A percentile compares a stretch with the other conserved stretches of the same genome.
These are phyloP conservation scores for Paecilomyces niveus DNA, from an alignment of 2,329 filamentous ascomycete genomes.

Conservation along the genomic window DNA sequence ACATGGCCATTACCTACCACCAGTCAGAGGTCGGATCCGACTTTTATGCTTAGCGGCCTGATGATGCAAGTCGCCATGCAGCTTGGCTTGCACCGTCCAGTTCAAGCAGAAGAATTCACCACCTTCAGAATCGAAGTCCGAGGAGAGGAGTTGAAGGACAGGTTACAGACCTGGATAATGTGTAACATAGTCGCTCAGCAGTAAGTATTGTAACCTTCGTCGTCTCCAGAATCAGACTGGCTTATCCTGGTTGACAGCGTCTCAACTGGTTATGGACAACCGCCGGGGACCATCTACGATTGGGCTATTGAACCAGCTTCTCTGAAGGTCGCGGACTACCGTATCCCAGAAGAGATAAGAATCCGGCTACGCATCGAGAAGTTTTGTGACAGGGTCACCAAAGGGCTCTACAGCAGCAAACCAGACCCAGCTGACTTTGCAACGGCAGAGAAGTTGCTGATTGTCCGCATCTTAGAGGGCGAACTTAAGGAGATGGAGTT, in stretches of 20 bases:
- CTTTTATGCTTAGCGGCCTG: conserved; percentile 55
- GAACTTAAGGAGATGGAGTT: conserved; percentile 46
- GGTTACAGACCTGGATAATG: conserved; percentile 58
- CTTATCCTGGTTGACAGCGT: conserved; percentile 37
- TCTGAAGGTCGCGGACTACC: conserved; percentile 37
- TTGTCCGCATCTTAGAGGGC: conserved; percentile 37
- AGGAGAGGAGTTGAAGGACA: conserved; percentile 56
- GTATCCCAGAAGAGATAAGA: conserved; percentile 43
- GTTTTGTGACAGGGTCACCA: conserved; percentile 52
- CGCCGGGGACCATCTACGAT: conserved; percentile 54
- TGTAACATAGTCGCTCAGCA: conserved; percentile 63
- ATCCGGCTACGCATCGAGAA: conserved; percentile 49
- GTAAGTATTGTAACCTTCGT: conserved; percentile 27
- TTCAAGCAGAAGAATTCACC: conserved; percentile 50
- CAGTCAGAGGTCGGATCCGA: conserved; percentile 55
- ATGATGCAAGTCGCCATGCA: conserved; percentile 63
- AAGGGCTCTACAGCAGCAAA: conserved; percentile 49
- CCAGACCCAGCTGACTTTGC: conserved; percentile 46
- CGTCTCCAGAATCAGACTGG: not conserved
- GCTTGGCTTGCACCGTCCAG: conserved; percentile 55
- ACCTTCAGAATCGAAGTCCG: conserved; percentile 45
- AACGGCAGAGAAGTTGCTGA: conserved; percentile 34
- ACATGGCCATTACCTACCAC: conserved; percentile 58
- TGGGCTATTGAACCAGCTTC: conserved; percentile 46
- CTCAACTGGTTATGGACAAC: conserved; percentile 58